A percentile compares a stretch with the other conserved stretches of the same genome.
Conservation (phyloP, 768 basidiomycete genomes). For the Asterophora parasitica region DNA sequence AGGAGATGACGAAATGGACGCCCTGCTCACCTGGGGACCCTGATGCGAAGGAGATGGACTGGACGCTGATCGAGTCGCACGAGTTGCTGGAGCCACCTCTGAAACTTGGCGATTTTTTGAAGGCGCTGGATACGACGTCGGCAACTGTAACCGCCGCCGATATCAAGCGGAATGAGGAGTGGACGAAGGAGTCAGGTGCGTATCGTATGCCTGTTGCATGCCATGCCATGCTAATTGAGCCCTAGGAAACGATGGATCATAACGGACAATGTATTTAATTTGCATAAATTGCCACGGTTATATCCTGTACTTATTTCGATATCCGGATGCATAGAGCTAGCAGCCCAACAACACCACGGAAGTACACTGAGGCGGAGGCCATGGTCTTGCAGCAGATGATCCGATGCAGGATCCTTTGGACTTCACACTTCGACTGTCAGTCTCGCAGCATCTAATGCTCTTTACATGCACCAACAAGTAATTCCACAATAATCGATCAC, state of each 20-base stretch:
- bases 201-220: slow-evolving; percentile 1
- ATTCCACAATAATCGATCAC: too few relatives aligned
- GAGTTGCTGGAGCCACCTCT: slow-evolving; percentile 89
- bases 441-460: too few relatives aligned
- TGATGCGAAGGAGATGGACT: slow-evolving; percentile 79
- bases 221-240: not conserved
- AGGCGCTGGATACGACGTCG: slow-evolving; percentile 68
- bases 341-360: too few relatives aligned
- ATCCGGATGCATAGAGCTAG: not conserved
- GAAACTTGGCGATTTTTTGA: slow-evolving; percentile 74
- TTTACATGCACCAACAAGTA: too few relatives aligned
- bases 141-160: slow-evolving; percentile 89
- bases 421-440: too few relatives aligned
- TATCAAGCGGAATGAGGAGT: slow-evolving; percentile 77
- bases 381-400: too few relatives aligned
- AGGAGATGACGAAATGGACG: slow-evolving; percentile 61
- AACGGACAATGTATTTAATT: slow-evolving; percentile 4
- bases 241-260: slow-evolving; percentile 15
- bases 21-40: slow-evolving; percentile 95
- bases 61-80: slow-evolving; percentile 84
- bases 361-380: too few relatives aligned
- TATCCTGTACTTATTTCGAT: slow-evolving; percentile 4
- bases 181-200: slow-evolving; percentile 82
- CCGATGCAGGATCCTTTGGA: too few relatives aligned
- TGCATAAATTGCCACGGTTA: not conserved